phyloP scores from a whole-genome alignment of 805 yeast genomes.

The Candida dajiaensis region DNA sequence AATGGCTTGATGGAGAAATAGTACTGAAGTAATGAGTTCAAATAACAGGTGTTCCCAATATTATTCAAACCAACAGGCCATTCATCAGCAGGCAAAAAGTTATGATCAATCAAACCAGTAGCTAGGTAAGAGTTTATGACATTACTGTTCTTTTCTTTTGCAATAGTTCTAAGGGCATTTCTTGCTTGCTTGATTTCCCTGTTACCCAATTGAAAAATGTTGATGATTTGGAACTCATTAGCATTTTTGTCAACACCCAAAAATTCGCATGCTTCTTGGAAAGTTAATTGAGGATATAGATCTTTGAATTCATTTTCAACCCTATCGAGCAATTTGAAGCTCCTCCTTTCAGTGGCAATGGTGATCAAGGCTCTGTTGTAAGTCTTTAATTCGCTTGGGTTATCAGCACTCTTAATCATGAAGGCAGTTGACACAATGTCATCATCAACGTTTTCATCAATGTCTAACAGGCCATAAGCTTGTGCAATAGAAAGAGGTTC shows the following conservation, averaged over 20 bases:
- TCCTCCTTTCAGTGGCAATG: constrained; percentile 52
- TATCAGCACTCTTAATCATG: constrained; percentile 55
- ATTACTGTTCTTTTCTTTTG: constrained; percentile 46
- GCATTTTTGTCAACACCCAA: constrained; percentile 48
- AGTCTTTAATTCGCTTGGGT: constrained; percentile 33
- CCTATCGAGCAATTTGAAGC: constrained; percentile 51
- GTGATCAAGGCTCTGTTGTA: constrained; percentile 55
- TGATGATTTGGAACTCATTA: constrained; percentile 49
- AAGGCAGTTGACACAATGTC: constrained; percentile 74
- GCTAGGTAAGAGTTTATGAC: constrained; percentile 50
- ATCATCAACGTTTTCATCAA: constrained; percentile 50
- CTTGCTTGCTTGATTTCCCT: constrained; percentile 53
- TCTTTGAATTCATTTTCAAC: constrained; percentile 33
- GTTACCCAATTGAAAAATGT: constrained; percentile 43
- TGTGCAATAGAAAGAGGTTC: constrained; percentile 42
- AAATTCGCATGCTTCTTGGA: constrained; percentile 38
- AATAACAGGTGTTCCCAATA: constrained; percentile 92
- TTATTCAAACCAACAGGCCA: constrained; percentile 93
- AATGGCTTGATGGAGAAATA: constrained; percentile 84
- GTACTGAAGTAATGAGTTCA: constrained; percentile 86
- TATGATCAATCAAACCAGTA: constrained; percentile 58
- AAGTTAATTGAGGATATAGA: constrained; percentile 22
- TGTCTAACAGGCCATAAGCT: constrained; percentile 49
- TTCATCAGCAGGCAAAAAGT: constrained; percentile 51
- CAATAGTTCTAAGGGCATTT: constrained; percentile 50